Base-by-base conservation (phyloP, 2,329 filamentous ascomycete species). In the Ophiognomonia clavigignenti-juglandacearum region DNA sequence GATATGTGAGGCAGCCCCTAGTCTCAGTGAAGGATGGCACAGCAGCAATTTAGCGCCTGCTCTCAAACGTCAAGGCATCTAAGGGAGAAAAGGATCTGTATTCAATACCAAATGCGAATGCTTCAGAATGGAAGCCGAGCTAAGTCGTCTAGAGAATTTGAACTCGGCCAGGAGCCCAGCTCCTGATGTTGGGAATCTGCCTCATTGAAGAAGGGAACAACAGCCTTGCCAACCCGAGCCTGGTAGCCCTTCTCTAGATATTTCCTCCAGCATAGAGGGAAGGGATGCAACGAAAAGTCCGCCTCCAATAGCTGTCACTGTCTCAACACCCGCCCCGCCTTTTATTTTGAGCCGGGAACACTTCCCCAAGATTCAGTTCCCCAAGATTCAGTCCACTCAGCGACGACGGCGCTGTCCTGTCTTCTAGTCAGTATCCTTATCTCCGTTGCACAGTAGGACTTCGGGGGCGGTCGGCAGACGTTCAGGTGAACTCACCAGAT, bases 401-500 rank as follows among this genome's bases (percentile, higher is more conserved):
- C 18, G 34, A 36, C 18, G 34, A 20, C 46, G 50, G 26, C 29
- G 42, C n/a, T 39, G 46, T 8, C 26, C 50, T 52, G 11, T n/a
- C n/a, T n/a, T n/a, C n/a, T n/a, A n/a, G n/a, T n/a, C n/a, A n/a
- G n/a, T n/a, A n/a, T n/a, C n/a, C n/a, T n/a, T n/a, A n/a, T n/a
- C n/a, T n/a, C n/a, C n/a, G n/a, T n/a, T n/a, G n/a, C n/a, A n/a
- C n/a, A n/a, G n/a, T n/a, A n/a, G n/a, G n/a, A n/a, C n/a, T n/a
- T n/a, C n/a, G n/a, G n/a, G n/a, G n/a, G n/a, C n/a, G n/a, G n/a
- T n/a, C n/a, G n/a, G n/a, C n/a, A n/a, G n/a, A n/a, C n/a, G n/a
- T n/a, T n/a, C n/a, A n/a, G n/a, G n/a, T n/a, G n/a, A 34, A 18
- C 50, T 46, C 31, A 49, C 50, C 37, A 3, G 46, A 20, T 13